Conservation (phyloP, 1,284 basidiomycete species). For the Cryptococcus depauperatus region DNA sequence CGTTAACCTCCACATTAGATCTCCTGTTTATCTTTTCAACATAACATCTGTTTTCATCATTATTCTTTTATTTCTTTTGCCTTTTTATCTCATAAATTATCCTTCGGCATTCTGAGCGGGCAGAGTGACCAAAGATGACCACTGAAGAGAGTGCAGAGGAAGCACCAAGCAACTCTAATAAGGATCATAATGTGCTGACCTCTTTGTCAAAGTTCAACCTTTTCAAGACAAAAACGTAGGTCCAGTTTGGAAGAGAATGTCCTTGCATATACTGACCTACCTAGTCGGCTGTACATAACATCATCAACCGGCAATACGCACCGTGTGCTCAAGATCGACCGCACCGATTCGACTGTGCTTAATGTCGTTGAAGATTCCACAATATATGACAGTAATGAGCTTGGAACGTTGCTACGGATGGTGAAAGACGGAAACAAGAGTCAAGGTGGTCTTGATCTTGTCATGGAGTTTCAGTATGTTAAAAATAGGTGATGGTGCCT, state of each 20-base stretch:
- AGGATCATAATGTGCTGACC: slow-evolving; percentile 24
- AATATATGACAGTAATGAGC: slow-evolving; percentile 79
- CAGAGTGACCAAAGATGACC: no score
- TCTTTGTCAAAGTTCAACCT: slow-evolving; percentile 78
- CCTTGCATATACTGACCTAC: not conserved
- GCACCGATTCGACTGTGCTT: slow-evolving; percentile 66
- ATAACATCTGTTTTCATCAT: no score
- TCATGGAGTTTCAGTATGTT: slow-evolving; percentile 60
- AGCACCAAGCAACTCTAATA: no score
- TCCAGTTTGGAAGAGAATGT: not conserved
- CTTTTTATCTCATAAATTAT: no score
- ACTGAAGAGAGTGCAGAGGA: no score
- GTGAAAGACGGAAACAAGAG: slow-evolving; percentile 86
- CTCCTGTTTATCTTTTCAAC: no score
- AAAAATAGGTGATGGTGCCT: not conserved
- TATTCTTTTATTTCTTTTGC: no score
- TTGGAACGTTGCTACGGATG: slow-evolving; percentile 85
- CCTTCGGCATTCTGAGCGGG: no score
- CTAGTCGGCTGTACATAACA: slow-evolving; percentile 72
- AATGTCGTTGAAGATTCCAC: slow-evolving; percentile 74
- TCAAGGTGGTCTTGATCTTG: slow-evolving; percentile 77
- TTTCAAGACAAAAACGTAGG: slow-evolving; percentile 69
- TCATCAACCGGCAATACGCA: slow-evolving; percentile 59
- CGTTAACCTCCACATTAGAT: no score
- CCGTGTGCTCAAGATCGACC: slow-evolving; percentile 83